Evolutionary conservation across 2,329 filamentous ascomycete species (phyloP), one percentile per base, ranked within the genome.

Genomic region (Neophaeococcomyces mojaviensis): DNA sequence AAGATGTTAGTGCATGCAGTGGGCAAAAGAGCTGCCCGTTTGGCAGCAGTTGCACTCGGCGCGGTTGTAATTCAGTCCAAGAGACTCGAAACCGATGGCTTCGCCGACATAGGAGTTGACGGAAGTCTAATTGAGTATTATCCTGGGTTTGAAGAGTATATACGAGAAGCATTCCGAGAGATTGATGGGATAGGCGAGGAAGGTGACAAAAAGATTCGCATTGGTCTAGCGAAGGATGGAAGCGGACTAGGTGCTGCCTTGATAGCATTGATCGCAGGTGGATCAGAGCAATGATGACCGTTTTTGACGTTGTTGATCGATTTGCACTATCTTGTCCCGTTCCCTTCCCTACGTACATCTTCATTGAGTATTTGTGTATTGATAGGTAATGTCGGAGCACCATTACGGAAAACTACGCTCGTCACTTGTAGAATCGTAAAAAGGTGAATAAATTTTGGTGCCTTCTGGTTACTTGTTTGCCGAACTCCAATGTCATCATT

Each of bases 211-310:
- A 86, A 82, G 67, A 86, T 98, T 54, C 78, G 88, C 47, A 96
- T 98, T 59, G 92, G 90, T 18, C 92, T 97, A 60, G 92, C 92
- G 51, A 96, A 95, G 74, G 92, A 98, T 63, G 92, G 92, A 39
- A 92, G 86, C 53, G 92, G 88, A 52, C 86, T 95, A n/a, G 92
- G 92, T 44, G 92, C 92, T 2, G 92, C 92, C 33, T 70, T 98
- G 58, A 97, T 97, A 67, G 92, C 92, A 42, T 77, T 96, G 41
- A 86, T 96, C 22, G 90, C 90, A 1, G 84, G 85, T 1, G 71
- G 75, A 73, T 52, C 72, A 19, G 45, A 47, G 20, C 24, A 40
- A 46, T 13, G 19, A 18, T 13, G 28, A 26, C 8, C 12, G 24
- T 19, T 12, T 35, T 6, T 35, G n/a, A n/a, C n/a, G n/a, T n/a